phyloP scores from a whole-genome alignment of 2,329 filamentous ascomycete genomes.

The Sporothrix pallida region DNA sequence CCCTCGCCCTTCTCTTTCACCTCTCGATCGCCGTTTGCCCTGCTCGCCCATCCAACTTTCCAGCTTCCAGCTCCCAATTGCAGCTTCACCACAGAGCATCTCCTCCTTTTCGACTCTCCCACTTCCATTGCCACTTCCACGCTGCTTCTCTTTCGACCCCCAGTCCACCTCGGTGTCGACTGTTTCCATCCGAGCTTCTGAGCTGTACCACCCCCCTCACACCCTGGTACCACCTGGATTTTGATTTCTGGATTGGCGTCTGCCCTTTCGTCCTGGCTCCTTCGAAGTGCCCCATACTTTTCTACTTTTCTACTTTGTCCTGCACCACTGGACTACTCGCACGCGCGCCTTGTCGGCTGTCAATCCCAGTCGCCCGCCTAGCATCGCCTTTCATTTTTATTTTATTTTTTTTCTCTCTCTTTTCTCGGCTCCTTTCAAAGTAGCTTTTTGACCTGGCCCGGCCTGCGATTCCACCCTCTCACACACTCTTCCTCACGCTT shows the following conservation, averaged over 20 bases:
- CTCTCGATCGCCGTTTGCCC: background rate
- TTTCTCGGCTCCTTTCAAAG: background rate
- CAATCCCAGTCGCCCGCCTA: background rate
- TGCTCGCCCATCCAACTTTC: background rate
- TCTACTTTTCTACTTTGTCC: background rate
- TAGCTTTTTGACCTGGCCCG: background rate
- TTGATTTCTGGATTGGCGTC: background rate
- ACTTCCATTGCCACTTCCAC: background rate
- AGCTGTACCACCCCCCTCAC: constrained; percentile 20
- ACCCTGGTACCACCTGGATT: constrained; percentile 10
- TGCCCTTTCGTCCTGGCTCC: constrained; percentile 12
- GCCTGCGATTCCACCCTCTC: constrained; percentile 22
- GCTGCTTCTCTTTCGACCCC: background rate
- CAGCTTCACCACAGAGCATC: background rate
- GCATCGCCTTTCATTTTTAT: background rate
- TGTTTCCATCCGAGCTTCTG: constrained; percentile 23
- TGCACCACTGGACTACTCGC: constrained; percentile 5
- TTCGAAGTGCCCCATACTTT: background rate
- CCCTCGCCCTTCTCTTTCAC: too few relatives aligned
- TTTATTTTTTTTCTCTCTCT: background rate
- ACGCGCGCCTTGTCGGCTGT: constrained; percentile 7
- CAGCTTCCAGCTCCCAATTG: background rate
- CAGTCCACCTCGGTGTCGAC: constrained; percentile 5
- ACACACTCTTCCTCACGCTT: constrained; percentile 1
- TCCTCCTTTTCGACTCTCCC: background rate